A percentile compares a stretch with the other conserved stretches of the same genome.
Conservation (phyloP, 805 yeast species). For the Metschnikowia corniflorae region DNA sequence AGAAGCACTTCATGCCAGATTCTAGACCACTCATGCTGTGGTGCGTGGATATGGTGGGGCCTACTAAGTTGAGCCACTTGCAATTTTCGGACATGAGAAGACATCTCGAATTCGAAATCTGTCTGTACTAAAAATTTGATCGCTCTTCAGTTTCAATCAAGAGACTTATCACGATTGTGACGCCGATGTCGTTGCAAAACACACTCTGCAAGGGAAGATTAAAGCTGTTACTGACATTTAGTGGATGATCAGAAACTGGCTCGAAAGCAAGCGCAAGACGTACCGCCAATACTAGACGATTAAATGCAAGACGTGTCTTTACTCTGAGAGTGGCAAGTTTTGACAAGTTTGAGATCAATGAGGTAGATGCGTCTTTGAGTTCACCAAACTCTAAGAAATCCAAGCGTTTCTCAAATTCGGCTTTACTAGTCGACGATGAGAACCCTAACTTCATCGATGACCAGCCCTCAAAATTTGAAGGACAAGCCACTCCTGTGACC, state of each 20-base stretch:
- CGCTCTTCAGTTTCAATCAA: not conserved
- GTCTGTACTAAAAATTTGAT: too few species aligned
- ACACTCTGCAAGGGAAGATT: conserved; percentile 4
- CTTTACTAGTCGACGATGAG: not conserved
- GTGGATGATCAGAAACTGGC: not conserved
- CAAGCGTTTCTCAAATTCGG: not conserved
- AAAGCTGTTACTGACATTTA: not conserved
- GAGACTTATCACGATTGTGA: not conserved
- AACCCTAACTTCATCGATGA: not conserved
- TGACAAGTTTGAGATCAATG: not conserved
- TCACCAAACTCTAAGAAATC: not conserved
- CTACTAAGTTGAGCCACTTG: too few species aligned
- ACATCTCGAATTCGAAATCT: too few species aligned
- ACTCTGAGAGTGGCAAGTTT: not conserved
- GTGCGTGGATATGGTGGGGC: too few species aligned
- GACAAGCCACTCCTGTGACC: not conserved
- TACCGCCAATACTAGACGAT: conserved; percentile 1
- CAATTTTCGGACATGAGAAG: too few species aligned
- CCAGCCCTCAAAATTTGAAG: not conserved
- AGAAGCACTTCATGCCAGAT: too few species aligned
- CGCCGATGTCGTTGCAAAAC: conserved; percentile 1
- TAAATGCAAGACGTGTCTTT: not conserved
- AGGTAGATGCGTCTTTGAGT: not conserved
- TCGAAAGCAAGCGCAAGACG: conserved; percentile 1
- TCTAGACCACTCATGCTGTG: too few species aligned